Base-by-base conservation (phyloP, 768 basidiomycete species). In the Tremella mesenterica region DNA sequence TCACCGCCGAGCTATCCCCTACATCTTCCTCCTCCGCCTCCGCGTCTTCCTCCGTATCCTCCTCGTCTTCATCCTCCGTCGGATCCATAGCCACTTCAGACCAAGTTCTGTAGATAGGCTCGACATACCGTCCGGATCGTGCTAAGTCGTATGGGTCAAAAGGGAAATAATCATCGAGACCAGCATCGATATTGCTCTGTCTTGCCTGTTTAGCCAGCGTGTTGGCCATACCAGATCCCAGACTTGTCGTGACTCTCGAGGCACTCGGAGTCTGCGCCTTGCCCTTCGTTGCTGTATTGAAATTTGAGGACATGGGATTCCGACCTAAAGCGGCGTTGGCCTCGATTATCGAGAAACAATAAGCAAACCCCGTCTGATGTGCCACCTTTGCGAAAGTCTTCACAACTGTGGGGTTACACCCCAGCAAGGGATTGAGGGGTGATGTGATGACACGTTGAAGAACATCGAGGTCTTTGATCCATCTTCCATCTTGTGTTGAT, bases 131-230 rank as follows among this genome's bases (percentile, higher is more conserved):
- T 27, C 80, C 77, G 31, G 88, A 90, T 53, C 82, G 79, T 0
- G 88, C 85, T 4, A 99, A 81, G 54, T 84, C 86, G 76, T 89
- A 97, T 2, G 95, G 95, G 72, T 99, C 95, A 70, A 99, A 99
- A 0, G 95, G 95, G 77, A 99, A 99, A 77, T 96, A 97, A 10
- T 84, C 83, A 67, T 89, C 90, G 51, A 97, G 78, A 55, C 92
- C 89, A 8, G 80, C 77, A 47, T 80, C 80, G 14, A 65, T 47
- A 39, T 67, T 65, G 28, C 53, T 58, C 41, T 69, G 67, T 49
- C 70, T 54, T 14, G 67, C 67, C 50, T 63, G 55, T 18, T 59
- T 56, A 45, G 59, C 63, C 27, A 51, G 34, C 4, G 56, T 58
- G 16, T 58, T 49, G n/a, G n/a, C n/a, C n/a, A n/a, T n/a, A n/a